A percentile compares a stretch with the other conserved stretches of the same genome.
phyloP scores from a whole-genome alignment of 306 rosid species.

The Inga oerstediana region DNA sequence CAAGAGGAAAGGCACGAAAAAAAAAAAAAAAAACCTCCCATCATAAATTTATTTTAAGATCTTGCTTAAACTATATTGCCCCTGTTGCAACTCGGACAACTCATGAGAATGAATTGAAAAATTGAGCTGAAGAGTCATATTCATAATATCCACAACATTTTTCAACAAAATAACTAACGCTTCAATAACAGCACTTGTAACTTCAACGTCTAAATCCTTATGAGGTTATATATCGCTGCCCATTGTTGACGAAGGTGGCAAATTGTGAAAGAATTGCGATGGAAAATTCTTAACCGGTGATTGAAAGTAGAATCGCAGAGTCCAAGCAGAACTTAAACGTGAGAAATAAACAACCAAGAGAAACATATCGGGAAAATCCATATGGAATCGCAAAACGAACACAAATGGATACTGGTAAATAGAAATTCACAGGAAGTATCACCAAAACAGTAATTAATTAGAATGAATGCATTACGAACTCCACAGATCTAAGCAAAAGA shows the following conservation, averaged over 20 bases:
- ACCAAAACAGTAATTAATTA: not conserved
- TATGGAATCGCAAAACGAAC: slow-evolving; percentile 3
- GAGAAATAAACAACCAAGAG: not conserved
- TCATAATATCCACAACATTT: not conserved
- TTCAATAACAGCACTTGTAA: not conserved
- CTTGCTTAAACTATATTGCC: not conserved
- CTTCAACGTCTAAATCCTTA: not conserved
- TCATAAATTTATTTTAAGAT: not conserved
- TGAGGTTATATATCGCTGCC: not conserved
- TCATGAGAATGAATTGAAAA: not conserved
- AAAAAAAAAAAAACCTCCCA: not conserved
- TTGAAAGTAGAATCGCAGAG: not conserved
- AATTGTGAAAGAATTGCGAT: not conserved
- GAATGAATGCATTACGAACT: not conserved
- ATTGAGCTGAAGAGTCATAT: not conserved
- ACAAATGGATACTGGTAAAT: not conserved
- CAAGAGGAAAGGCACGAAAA: too few relatives aligned
- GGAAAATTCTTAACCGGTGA: not conserved
- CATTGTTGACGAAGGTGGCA: not conserved
- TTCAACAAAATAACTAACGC: not conserved
- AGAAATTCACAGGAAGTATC: not conserved
- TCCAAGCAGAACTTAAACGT: not conserved
- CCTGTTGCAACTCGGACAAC: not conserved
- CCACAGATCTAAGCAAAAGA: slow-evolving; percentile 11
- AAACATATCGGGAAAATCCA: not conserved